Percentiles rank a stretch among this genome's conserved stretches.
Evolutionary conservation across 2,329 filamentous ascomycete species (phyloP).

Genomic region (Colletotrichum sp.): DNA sequence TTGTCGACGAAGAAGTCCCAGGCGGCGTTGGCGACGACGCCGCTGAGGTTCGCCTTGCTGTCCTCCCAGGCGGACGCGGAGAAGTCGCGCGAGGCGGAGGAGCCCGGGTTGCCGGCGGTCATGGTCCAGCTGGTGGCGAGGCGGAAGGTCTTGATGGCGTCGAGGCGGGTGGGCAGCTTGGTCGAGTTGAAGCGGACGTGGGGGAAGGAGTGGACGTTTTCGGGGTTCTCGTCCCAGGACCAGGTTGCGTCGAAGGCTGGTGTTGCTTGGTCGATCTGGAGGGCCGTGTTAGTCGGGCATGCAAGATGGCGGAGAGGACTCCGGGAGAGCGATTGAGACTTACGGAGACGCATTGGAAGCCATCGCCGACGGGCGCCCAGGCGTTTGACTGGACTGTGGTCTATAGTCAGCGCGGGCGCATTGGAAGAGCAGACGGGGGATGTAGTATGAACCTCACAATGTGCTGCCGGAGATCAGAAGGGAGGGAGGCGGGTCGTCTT

Average conservation of each 20-base stretch:
- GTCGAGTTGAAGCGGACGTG: slow-evolving; percentile 34
- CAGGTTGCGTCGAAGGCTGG: slow-evolving; percentile 36
- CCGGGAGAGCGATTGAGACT: neutral
- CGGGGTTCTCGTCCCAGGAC: slow-evolving; percentile 30
- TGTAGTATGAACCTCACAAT: neutral
- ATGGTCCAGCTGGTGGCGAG: slow-evolving; percentile 34
- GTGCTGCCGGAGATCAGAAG: neutral
- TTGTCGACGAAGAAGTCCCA: slow-evolving; percentile 37
- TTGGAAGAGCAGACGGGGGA: rapidly evolving
- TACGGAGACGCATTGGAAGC: slow-evolving; percentile 35
- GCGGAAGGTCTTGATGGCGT: slow-evolving; percentile 30
- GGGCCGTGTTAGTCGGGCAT: neutral
- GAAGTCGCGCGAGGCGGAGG: slow-evolving; percentile 23
- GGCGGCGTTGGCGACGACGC: slow-evolving; percentile 32
- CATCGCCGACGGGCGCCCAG: slow-evolving; percentile 31
- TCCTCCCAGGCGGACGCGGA: slow-evolving; percentile 20
- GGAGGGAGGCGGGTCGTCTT: neutral
- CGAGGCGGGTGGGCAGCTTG: slow-evolving; percentile 29
- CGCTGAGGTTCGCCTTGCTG: slow-evolving; percentile 26
- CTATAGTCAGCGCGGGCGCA: neutral
- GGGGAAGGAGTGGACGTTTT: slow-evolving; percentile 35
- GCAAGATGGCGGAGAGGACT: neutral
- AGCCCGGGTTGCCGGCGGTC: slow-evolving; percentile 26
- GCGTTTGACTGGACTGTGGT: slow-evolving; percentile 32
- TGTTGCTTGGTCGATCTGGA: slow-evolving; percentile 28